Evolutionary conservation across 2,329 filamentous ascomycete genomes (phyloP).

Genomic region (Hymenoscyphus scutula): DNA sequence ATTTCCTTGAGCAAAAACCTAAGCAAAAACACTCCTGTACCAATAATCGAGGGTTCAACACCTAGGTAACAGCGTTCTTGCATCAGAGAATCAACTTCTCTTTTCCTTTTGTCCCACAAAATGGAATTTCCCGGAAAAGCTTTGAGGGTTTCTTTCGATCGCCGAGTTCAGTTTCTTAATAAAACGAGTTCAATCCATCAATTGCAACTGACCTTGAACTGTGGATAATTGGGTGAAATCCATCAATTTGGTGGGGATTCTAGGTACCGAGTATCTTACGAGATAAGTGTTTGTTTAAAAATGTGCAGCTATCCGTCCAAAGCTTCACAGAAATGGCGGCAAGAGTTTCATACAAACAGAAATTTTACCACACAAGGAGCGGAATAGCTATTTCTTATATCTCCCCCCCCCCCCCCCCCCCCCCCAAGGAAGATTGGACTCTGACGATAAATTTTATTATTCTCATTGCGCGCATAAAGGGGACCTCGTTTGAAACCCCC

Average conservation of each 20-base stretch:
- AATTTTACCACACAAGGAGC: background rate
- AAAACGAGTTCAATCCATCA: background rate
- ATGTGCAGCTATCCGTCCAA: background rate
- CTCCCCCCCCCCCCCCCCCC: too few species aligned
- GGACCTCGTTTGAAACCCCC: background rate
- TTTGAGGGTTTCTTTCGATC: background rate
- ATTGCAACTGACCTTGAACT: background rate
- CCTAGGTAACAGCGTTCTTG: background rate
- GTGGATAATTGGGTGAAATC: background rate
- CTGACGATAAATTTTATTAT: too few species aligned
- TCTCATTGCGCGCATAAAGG: background rate
- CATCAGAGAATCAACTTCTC: slow-evolving; percentile 20
- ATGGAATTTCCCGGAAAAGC: background rate
- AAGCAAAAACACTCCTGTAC: background rate
- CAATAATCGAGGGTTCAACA: slow-evolving; percentile 5
- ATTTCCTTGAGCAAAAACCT: background rate
- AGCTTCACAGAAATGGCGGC: background rate
- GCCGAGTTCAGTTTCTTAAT: background rate
- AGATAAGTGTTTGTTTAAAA: background rate
- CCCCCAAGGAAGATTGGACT: too few species aligned
- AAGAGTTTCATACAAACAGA: background rate
- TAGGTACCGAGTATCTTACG: background rate
- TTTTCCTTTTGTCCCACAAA: background rate
- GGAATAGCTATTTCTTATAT: background rate
- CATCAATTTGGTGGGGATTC: background rate